phyloP scores from a whole-genome alignment of 768 basidiomycete species.

The Boletellus ananiceps region DNA sequence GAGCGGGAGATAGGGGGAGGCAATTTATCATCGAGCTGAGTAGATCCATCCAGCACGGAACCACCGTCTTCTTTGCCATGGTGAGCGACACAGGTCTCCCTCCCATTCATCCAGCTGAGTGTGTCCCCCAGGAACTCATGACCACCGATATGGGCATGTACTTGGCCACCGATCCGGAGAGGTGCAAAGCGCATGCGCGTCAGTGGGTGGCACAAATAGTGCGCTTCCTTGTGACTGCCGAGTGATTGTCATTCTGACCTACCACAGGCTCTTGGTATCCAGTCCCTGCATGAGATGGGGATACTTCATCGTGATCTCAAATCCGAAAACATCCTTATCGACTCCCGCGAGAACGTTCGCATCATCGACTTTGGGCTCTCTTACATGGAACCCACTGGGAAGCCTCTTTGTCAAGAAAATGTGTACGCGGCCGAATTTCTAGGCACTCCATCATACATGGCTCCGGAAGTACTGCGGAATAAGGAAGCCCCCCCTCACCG shows the following conservation, averaged over 20 bases:
- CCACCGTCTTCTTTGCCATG: constrained; percentile 36
- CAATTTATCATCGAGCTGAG: constrained; percentile 39
- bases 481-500: constrained; percentile 1
- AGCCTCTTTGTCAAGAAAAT: constrained; percentile 9
- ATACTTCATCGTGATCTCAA: constrained; percentile 70
- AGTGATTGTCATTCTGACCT: not conserved
- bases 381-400: constrained; percentile 12
- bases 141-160: constrained; percentile 32
- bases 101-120: not conserved
- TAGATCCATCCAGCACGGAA: constrained; percentile 31
- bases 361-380: constrained; percentile 42
- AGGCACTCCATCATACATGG: constrained; percentile 38
- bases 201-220: constrained; percentile 42
- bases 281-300: constrained; percentile 50
- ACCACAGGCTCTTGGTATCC: constrained; percentile 38
- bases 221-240: not conserved
- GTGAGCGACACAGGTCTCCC: constrained; percentile 19
- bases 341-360: constrained; percentile 35
- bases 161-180: constrained; percentile 20
- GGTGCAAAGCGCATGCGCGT: constrained; percentile 27
- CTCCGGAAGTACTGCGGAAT: constrained; percentile 38
- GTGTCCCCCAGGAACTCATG: constrained; percentile 37
- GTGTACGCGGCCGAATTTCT: constrained; percentile 24
- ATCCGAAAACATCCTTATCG: constrained; percentile 64
- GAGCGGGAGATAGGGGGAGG: constrained; percentile 17